These are phyloP conservation scores for Malassezia brasiliensis DNA, from an alignment of 1,284 basidiomycete genomes.

Conservation along the genomic window DNA sequence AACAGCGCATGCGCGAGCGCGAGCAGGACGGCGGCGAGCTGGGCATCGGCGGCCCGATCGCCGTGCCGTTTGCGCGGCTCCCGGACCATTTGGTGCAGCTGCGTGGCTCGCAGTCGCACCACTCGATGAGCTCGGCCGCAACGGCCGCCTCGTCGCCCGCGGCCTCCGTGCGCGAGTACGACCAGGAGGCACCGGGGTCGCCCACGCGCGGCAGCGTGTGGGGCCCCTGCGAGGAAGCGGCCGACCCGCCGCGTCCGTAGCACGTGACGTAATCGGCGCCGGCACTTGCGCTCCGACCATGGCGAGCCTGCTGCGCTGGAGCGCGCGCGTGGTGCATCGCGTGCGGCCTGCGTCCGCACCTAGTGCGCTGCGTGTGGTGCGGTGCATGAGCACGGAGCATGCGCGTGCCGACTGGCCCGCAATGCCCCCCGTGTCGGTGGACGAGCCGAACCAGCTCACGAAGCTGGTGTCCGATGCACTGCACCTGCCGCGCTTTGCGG, in stretches of 20 bases:
- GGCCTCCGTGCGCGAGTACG: background rate
- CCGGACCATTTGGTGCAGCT: background rate
- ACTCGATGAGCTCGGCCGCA: slow-evolving; percentile 7
- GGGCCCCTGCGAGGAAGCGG: too few relatives aligned
- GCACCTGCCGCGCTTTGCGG: slow-evolving; percentile 12
- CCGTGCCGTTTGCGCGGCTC: background rate
- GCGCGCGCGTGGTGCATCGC: background rate
- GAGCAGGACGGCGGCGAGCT: slow-evolving; percentile 35
- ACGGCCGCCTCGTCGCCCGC: slow-evolving; percentile 7
- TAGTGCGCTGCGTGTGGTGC: too few relatives aligned
- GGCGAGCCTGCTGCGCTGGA: background rate
- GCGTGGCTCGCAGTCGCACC: background rate
- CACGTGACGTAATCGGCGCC: too few relatives aligned
- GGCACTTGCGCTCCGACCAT: too few relatives aligned
- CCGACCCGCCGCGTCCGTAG: too few relatives aligned
- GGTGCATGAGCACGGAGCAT: too few relatives aligned
- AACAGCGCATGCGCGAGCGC: slow-evolving; percentile 38
- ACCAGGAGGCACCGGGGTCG: background rate
- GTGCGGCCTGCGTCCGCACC: background rate
- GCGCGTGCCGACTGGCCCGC: background rate
- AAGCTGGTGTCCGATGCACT: slow-evolving; percentile 5
- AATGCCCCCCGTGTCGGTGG: background rate
- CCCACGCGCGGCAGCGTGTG: background rate
- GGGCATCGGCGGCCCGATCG: slow-evolving; percentile 28
- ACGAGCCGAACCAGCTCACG: slow-evolving; percentile 4